Evolutionary conservation across 345 rosid genomes (phyloP).

Genomic region (Syzygium aqueum): DNA sequence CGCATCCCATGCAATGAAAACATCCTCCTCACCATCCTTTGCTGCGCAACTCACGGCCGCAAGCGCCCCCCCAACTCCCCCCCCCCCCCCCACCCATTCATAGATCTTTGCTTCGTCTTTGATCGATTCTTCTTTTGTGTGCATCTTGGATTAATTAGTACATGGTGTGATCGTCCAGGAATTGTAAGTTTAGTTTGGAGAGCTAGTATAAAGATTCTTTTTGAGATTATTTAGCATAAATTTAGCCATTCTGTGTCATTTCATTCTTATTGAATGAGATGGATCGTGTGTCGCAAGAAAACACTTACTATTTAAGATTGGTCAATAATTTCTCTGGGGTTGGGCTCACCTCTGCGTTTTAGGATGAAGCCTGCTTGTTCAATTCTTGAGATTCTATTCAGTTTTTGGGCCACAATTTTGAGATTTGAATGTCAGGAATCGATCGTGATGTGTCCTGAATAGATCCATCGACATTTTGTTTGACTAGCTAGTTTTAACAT

Average conservation of each 20-base stretch:
- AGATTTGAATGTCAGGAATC: not conserved
- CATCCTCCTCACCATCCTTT: conserved; percentile 10
- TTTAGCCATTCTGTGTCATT: no score
- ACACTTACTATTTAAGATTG: not conserved
- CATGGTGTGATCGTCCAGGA: not conserved
- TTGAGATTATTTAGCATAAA: no score
- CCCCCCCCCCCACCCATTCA: not conserved
- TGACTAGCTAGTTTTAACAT: not conserved
- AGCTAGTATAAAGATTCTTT: not conserved
- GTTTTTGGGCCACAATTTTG: not conserved
- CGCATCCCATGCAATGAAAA: conserved; percentile 24
- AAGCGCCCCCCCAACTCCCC: no score
- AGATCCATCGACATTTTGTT: not conserved
- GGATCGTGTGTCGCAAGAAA: not conserved
- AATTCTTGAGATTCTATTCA: not conserved
- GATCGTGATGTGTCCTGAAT: not conserved
- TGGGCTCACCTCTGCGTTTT: not conserved
- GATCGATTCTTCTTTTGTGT: not conserved
- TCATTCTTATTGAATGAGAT: not conserved
- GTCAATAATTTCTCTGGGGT: not conserved
- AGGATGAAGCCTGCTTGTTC: not conserved
- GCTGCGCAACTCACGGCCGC: not conserved
- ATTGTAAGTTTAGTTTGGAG: not conserved
- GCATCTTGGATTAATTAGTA: not conserved
- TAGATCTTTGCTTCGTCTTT: not conserved